phyloP scores from a whole-genome alignment of 768 basidiomycete species.

The Plicaturopsis crispa region DNA sequence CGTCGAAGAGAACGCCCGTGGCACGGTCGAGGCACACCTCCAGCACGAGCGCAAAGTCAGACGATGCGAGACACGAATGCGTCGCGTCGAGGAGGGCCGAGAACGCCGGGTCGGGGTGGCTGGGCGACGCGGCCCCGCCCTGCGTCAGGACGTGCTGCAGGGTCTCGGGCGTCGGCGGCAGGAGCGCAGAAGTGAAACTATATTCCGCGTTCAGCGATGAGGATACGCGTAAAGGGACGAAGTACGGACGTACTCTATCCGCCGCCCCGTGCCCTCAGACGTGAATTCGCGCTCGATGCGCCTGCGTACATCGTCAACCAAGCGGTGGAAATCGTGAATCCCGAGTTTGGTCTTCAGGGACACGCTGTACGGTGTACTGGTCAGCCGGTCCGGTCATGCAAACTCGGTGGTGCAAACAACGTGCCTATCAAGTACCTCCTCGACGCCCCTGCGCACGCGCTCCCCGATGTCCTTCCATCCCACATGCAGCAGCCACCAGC shows the following conservation, averaged over 20 bases:
- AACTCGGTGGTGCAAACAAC: too few species aligned
- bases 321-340: constrained; percentile 55
- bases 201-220: constrained; percentile 16
- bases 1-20: constrained; percentile 52
- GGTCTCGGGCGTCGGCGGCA: constrained; percentile 68
- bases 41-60: constrained; percentile 66
- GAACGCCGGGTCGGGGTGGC: constrained; percentile 43
- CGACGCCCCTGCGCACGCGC: constrained; percentile 65
- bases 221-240: constrained; percentile 1
- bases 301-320: constrained; percentile 67
- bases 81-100: constrained; percentile 64
- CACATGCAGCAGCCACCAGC: constrained; percentile 90
- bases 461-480: constrained; percentile 85
- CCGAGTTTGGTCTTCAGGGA: constrained; percentile 75
- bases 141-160: constrained; percentile 62
- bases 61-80: constrained; percentile 47
- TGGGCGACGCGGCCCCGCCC: constrained; percentile 44
- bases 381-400: too few species aligned
- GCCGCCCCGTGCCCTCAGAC: constrained; percentile 49
- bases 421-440: constrained; percentile 80
- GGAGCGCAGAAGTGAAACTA: constrained; percentile 68
- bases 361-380: too few species aligned
- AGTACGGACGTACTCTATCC: constrained; percentile 38
- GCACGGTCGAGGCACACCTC: constrained; percentile 69
- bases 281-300: constrained; percentile 69